Evolutionary conservation across 2,329 filamentous ascomycete genomes (phyloP).

Genomic region (Fonsecaea pedrosoi): DNA sequence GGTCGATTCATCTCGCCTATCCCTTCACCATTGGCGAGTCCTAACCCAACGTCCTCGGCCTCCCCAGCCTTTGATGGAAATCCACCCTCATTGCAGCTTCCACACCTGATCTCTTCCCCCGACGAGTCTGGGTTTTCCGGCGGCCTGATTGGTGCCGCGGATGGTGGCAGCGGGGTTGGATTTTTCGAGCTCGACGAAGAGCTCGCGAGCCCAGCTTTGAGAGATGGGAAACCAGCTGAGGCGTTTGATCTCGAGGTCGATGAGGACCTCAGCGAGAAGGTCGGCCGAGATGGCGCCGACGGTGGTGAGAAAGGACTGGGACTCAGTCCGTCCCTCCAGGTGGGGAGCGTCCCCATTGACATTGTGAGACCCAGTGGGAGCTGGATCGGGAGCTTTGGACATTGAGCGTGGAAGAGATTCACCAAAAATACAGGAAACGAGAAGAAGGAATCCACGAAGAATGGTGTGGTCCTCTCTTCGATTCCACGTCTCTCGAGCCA

Average conservation of each 20-base stretch:
- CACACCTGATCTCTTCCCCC: conserved; percentile 13
- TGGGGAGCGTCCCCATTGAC: conserved; percentile 39
- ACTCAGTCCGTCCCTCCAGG: conserved; percentile 7
- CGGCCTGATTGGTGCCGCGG: conserved; percentile 24
- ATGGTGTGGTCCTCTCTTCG: neutral
- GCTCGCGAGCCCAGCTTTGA: conserved; percentile 33
- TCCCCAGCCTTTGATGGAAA: conserved; percentile 31
- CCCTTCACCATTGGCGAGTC: conserved; percentile 28
- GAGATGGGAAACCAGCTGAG: conserved; percentile 24
- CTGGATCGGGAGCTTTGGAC: conserved; percentile 39
- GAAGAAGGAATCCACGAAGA: neutral
- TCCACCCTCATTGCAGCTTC: neutral
- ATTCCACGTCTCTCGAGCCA: neutral
- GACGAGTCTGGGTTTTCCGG: conserved; percentile 28
- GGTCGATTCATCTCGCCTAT: conserved; percentile 26
- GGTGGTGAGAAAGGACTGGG: conserved; percentile 4
- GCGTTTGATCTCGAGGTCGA: conserved; percentile 14
- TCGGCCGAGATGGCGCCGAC: conserved; percentile 10
- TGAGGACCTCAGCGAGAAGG: conserved; percentile 15
- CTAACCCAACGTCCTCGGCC: conserved; percentile 24
- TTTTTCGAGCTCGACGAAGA: conserved; percentile 42
- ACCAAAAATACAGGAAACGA: neutral
- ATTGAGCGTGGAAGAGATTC: conserved; percentile 23
- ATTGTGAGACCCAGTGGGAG: conserved; percentile 35
- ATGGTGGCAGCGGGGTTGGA: conserved; percentile 35